A percentile compares a stretch with the other conserved stretches of the same genome.
phyloP scores from a whole-genome alignment of 208 protist genomes.

The Trypanosoma theileri region DNA sequence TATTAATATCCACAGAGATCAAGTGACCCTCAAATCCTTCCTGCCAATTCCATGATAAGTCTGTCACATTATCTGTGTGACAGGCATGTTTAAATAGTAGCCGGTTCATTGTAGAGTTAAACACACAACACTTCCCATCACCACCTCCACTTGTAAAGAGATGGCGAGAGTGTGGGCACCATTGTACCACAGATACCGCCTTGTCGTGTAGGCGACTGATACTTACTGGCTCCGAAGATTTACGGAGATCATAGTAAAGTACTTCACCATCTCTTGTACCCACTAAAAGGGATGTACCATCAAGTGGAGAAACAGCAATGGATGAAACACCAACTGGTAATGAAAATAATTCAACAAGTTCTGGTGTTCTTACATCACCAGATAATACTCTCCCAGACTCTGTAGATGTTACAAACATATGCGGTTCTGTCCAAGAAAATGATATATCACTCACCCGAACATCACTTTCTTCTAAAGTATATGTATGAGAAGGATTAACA shows the following conservation, averaged over 20 bases:
- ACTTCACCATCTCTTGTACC: slow-evolving; percentile 63
- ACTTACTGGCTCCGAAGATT: slow-evolving; percentile 44
- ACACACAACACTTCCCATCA: slow-evolving; percentile 77
- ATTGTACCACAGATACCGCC: slow-evolving; percentile 70
- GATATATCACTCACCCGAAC: slow-evolving; percentile 51
- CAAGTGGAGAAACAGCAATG: slow-evolving; percentile 54
- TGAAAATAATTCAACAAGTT: slow-evolving; percentile 51
- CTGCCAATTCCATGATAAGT: slow-evolving; percentile 89
- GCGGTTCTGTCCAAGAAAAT: slow-evolving; percentile 65
- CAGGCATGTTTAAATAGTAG: slow-evolving; percentile 84
- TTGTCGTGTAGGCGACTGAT: slow-evolving; percentile 52
- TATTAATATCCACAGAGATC: slow-evolving; percentile 76
- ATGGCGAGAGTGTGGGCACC: slow-evolving; percentile 84
- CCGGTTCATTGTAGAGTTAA: slow-evolving; percentile 50
- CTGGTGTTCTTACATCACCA: slow-evolving; percentile 45
- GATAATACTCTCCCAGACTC: slow-evolving; percentile 52
- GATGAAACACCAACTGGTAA: slow-evolving; percentile 39
- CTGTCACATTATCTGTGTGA: slow-evolving; percentile 82
- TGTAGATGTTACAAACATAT: slow-evolving; percentile 43
- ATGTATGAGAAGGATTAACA: slow-evolving; percentile 45
- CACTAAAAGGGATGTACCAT: slow-evolving; percentile 55
- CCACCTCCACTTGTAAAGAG: slow-evolving; percentile 76
- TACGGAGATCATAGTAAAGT: slow-evolving; percentile 66
- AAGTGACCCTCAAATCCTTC: slow-evolving; percentile 76
- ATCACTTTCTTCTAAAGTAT: slow-evolving; percentile 55